These are phyloP conservation scores for Fusarium sp. DNA, from an alignment of 2,329 filamentous ascomycete genomes.

Conservation along the genomic window DNA sequence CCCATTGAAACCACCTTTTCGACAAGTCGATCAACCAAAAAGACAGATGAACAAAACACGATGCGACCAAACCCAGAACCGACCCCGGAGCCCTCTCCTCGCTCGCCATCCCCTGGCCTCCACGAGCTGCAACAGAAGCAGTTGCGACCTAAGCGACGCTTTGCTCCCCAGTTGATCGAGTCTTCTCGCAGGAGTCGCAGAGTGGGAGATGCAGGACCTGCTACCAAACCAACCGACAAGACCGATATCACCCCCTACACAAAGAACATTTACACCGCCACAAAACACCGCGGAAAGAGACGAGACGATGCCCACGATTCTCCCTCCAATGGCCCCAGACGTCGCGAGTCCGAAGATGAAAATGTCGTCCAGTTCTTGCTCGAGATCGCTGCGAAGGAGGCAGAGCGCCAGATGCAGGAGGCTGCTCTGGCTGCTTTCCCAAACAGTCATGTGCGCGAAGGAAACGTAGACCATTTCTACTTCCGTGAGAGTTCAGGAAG, in stretches of 20 bases:
- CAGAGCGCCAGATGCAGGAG: conserved; percentile 82
- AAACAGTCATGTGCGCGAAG: conserved; percentile 75
- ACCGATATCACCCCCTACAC: conserved; percentile 76
- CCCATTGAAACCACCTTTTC: conserved; percentile 79
- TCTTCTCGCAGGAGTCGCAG: conserved; percentile 78
- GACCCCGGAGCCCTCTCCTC: conserved; percentile 65
- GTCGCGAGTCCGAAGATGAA: conserved; percentile 79
- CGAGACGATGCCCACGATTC: conserved; percentile 35
- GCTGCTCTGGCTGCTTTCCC: conserved; percentile 80
- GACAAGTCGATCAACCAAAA: conserved; percentile 61
- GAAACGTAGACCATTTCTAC: conserved; percentile 77
- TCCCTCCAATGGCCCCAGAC: conserved; percentile 39
- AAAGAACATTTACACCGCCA: conserved; percentile 67
- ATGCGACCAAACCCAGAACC: conserved; percentile 67
- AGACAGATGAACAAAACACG: conserved; percentile 43
- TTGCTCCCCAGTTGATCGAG: conserved; percentile 84
- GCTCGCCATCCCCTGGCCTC: conserved; percentile 58
- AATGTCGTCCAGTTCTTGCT: conserved; percentile 81
- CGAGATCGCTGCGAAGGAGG: conserved; percentile 81
- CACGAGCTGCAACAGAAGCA: conserved; percentile 55
- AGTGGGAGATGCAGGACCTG: conserved; percentile 71
- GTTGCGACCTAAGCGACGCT: conserved; percentile 62
- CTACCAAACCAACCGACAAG: conserved; percentile 73
- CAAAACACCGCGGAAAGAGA: conserved; percentile 53
- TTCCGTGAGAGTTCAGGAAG: conserved; percentile 72